These are phyloP conservation scores for Phycomyces blakesleeanus DNA, from an alignment of 192 early-diverging fungal genomes.

Conservation along the genomic window DNA sequence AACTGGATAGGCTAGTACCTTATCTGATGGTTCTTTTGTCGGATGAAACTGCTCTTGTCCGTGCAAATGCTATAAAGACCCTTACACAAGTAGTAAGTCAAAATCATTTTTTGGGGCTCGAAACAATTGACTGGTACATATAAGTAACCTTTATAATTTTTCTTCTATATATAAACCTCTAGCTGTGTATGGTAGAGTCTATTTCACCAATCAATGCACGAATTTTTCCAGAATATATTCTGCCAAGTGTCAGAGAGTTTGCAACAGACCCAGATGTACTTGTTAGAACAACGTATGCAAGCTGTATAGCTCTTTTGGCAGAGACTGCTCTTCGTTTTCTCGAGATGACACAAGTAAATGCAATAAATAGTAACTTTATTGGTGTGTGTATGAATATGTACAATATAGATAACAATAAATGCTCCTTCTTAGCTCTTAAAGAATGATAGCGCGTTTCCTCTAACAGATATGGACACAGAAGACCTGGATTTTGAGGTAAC, in stretches of 20 bases:
- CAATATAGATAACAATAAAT: too few species aligned
- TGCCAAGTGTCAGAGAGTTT: conserved; percentile 71
- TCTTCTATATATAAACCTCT: conserved; percentile 1
- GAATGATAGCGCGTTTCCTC: conserved; percentile 41
- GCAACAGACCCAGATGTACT: conserved; percentile 66
- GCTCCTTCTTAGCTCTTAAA: conserved; percentile 50
- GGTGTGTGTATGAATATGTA: too few species aligned
- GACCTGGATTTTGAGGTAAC: conserved; percentile 49
- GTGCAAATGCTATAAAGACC: conserved; percentile 58
- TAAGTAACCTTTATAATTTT: too few species aligned
- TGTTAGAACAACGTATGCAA: conserved; percentile 81
- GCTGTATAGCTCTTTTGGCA: conserved; percentile 73
- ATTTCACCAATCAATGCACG: conserved; percentile 78
- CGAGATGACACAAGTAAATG: conserved; percentile 65
- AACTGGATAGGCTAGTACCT: conserved; percentile 74
- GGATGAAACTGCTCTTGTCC: conserved; percentile 62
- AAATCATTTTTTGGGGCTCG: not conserved
- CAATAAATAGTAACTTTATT: too few species aligned
- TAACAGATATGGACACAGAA: conserved; percentile 37
- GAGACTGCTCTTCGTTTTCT: conserved; percentile 73
- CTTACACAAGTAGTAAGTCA: conserved; percentile 65
- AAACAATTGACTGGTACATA: not conserved
- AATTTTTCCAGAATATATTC: conserved; percentile 88
- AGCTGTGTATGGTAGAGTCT: conserved; percentile 72
- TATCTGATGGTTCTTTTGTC: conserved; percentile 64